Base-by-base conservation (phyloP, 2,329 filamentous ascomycete genomes). In the Penicillium sp. region DNA sequence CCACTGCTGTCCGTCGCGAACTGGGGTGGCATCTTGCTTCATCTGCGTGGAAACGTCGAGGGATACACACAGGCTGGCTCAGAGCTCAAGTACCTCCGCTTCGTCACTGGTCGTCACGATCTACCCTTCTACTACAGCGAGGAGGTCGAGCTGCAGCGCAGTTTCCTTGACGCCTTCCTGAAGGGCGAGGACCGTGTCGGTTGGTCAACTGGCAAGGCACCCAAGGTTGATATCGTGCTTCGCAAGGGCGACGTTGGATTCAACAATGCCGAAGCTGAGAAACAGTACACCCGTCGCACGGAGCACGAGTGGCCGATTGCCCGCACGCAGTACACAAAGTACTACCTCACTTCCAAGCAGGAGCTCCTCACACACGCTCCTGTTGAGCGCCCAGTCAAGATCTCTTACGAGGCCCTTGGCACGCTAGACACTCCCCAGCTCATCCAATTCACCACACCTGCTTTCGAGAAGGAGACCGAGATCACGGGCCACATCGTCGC, bases 81-180 rank as follows among this genome's bases (percentile, higher is more conserved):
- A 0, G 78, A 85, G 57, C 77, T 86, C 59, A 91, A 91, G 69
- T 91, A 88, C 62, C 78, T 91, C 0, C 82, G 88, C 7, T 85
- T 90, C 69, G 88, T 90, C 66, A 86, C 83, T 0, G 88, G 88
- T 2, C 81, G 88, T 0, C 88, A 91, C 60, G 88, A 91, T 64
- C 77, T 91, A 1, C 88, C 88, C 0, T 90, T 91, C 69, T 91
- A 90, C 73, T 89, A 90, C 67, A 71, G 81, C 1, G 85, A 90
- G 48, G 85, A 90, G 60, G 87, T 89, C 0, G 85, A 88, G 59
- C 64, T 91, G 0, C 88, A 91, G 66, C 80, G 78, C 47, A 85
- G 83, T 62, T 91, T 91, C 69, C 75, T 91, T 0, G 86, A 90
- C 57, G 88, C 88, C 0, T 91, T 91, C 67, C 78, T 91, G 35